Conservation (phyloP, 2,329 filamentous ascomycete species). For the Diaporthe vaccinii region DNA sequence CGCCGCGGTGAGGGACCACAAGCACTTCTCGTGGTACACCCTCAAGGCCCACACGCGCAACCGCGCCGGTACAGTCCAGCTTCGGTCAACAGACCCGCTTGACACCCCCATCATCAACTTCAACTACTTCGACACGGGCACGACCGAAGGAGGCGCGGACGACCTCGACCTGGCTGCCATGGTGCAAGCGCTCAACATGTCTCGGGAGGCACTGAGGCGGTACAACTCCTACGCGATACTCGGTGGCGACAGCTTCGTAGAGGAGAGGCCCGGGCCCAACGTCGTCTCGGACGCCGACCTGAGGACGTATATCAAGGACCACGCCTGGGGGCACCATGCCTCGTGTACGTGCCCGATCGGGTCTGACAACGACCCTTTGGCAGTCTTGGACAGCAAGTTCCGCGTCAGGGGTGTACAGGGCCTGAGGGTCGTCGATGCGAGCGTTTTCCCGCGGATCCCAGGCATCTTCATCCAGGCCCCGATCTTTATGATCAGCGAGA, state of each 20-base stretch:
- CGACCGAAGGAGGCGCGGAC: slow-evolving; percentile 48
- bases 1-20: slow-evolving; percentile 49
- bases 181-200: slow-evolving; percentile 63
- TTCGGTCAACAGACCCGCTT: slow-evolving; percentile 72
- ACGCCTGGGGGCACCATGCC: slow-evolving; percentile 33
- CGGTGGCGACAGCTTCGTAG: slow-evolving; percentile 20
- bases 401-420: slow-evolving; percentile 64
- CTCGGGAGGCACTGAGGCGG: slow-evolving; percentile 68
- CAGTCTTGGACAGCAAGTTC: slow-evolving; percentile 66
- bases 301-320: slow-evolving; percentile 4
- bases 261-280: slow-evolving; percentile 13
- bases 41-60: slow-evolving; percentile 76
- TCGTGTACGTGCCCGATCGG: slow-evolving; percentile 35
- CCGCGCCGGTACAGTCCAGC: slow-evolving; percentile 70
- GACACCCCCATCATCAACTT: slow-evolving; percentile 75
- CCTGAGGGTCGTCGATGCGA: slow-evolving; percentile 70
- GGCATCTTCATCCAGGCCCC: slow-evolving; percentile 59
- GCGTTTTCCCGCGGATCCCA: slow-evolving; percentile 61
- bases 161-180: slow-evolving; percentile 59
- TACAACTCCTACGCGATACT: slow-evolving; percentile 52
- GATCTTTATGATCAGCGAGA: slow-evolving; percentile 55
- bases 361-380: slow-evolving; percentile 17
- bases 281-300: slow-evolving; percentile 23
- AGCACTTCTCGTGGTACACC: slow-evolving; percentile 61
- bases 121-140: slow-evolving; percentile 67